Evolutionary conservation across 495 filamentous ascomycete genomes (phyloP), one percentile per base, ranked within the genome.

Genomic region (Amniculicola lignicola): DNA sequence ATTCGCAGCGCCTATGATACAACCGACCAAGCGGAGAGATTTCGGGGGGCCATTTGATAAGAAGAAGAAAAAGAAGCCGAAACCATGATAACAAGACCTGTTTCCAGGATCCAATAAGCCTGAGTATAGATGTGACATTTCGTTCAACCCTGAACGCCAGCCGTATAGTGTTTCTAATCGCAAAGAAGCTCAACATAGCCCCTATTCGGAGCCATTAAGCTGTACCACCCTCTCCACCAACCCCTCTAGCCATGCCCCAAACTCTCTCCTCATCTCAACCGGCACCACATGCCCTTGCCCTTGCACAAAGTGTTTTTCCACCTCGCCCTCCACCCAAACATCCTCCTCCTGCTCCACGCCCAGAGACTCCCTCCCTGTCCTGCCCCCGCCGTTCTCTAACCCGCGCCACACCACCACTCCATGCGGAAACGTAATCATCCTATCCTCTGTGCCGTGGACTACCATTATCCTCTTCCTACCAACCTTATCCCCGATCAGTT

Each of bases 341-440:
- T 78, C 65, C 36, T 70, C 48, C 74, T 54, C 24, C 67, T 18
- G 43, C 35, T 46, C 57, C 40, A 55, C 48, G 14, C 53, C 59
- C 45, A 47, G 11, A 18, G 18, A 54, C 42, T 65, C 62, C 42
- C 28, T 33, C 22, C 53, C 62, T 21, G 44, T 59, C 60, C 33
- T 59, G 0, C 62, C 57, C 29, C 36, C 29, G 24, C 62, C 50
- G 15, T 40, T 55, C 46, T 66, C 59, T 16, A 62, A 24, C 67
- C 56, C 64, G 54, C n/a, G 72, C 78, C 6, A 58, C 39, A 87
- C 64, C 57, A 81, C 76, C 52, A 74, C 64, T 1, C 76, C 84
- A 70, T 92, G 88, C 4, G 73, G 79, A 37, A 79, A 70, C 7
- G 79, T 82, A 56, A 95, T 85, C 83, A 94, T 88, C 4, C 74